phyloP scores from a whole-genome alignment of 805 yeast species.

The Candida awuae region DNA sequence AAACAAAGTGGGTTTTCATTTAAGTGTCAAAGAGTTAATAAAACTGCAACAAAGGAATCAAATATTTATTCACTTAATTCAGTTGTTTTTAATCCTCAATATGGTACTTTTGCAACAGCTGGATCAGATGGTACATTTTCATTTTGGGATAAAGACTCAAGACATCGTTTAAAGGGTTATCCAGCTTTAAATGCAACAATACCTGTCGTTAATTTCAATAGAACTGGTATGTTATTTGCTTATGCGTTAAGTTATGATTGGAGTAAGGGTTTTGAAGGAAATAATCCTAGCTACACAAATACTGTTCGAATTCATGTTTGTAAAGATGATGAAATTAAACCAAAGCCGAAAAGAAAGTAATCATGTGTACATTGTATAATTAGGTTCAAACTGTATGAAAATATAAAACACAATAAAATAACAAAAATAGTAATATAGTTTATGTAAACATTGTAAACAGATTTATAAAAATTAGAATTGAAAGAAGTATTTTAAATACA shows the following conservation, averaged over 20 bases:
- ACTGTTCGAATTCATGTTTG: constrained; percentile 76
- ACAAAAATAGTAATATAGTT: background rate
- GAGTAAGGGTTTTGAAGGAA: constrained; percentile 82
- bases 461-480: too few relatives aligned
- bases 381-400: background rate
- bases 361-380: background rate
- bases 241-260: constrained; percentile 93
- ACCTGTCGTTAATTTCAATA: constrained; percentile 71
- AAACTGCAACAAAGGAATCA: constrained; percentile 47
- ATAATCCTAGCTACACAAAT: constrained; percentile 67
- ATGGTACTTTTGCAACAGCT: constrained; percentile 88
- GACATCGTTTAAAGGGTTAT: constrained; percentile 76
- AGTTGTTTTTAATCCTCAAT: constrained; percentile 77
- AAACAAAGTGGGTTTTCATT: constrained; percentile 73
- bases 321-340: constrained; percentile 79
- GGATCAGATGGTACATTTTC: constrained; percentile 93
- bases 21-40: constrained; percentile 82
- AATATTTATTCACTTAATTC: constrained; percentile 73
- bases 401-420: background rate
- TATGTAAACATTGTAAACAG: too few relatives aligned
- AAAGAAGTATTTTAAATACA: too few relatives aligned
- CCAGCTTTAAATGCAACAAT: constrained; percentile 63
- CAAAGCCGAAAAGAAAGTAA: constrained; percentile 32
- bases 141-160: constrained; percentile 93
- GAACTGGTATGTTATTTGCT: constrained; percentile 77